Conservation (phyloP, 2,329 filamentous ascomycete genomes). For the Alternaria hordeiaustralica region DNA sequence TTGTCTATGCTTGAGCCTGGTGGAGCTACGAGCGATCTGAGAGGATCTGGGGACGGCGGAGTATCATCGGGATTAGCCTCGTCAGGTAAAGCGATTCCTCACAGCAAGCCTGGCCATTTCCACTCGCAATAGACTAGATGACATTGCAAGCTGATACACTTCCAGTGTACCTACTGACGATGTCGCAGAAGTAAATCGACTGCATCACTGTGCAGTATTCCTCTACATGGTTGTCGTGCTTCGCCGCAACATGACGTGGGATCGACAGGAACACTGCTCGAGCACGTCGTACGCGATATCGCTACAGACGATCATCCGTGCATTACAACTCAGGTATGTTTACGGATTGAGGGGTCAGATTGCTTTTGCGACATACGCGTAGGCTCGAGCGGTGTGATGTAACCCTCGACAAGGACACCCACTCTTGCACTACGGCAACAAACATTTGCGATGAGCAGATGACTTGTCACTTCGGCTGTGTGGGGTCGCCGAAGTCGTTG, state of each 20-base stretch:
- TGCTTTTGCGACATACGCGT: background rate
- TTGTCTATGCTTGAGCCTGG: background rate
- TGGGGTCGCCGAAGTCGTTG: background rate
- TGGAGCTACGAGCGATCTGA: background rate
- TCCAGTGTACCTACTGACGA: background rate
- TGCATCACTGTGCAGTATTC: background rate
- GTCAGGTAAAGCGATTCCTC: background rate
- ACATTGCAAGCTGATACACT: background rate
- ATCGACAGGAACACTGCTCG: background rate
- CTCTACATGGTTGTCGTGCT: background rate
- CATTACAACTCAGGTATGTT: background rate
- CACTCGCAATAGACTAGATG: background rate
- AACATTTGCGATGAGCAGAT: background rate
- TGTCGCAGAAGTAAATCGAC: background rate
- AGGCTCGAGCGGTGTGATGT: background rate
- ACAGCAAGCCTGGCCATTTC: background rate
- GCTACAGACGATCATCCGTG: background rate
- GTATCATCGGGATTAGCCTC: background rate
- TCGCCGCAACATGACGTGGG: background rate
- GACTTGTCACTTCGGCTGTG: background rate
- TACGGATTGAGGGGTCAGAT: background rate
- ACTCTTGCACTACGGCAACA: background rate
- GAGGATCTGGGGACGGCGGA: conserved; percentile 5
- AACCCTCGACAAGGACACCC: background rate
- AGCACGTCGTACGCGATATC: background rate